Conservation (phyloP, 495 filamentous ascomycete genomes). For the Hyaloscypha hepaticicola region DNA sequence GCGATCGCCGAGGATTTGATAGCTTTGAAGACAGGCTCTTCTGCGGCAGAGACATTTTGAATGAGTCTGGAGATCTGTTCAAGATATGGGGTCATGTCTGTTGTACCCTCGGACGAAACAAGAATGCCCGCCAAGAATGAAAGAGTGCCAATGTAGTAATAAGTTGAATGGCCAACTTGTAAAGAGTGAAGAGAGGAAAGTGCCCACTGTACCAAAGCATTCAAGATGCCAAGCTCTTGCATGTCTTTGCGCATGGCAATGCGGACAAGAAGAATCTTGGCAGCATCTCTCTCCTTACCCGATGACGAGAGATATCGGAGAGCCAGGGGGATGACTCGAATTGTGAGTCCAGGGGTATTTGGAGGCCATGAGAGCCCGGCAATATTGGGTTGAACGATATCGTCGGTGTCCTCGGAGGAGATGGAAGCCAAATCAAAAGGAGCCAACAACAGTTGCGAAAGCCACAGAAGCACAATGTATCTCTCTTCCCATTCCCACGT, state of each 20-base stretch:
- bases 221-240: constrained; percentile 70
- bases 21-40: constrained; percentile 41
- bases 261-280: constrained; percentile 75
- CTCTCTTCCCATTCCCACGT: constrained; percentile 78
- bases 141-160: constrained; percentile 68
- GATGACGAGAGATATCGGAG: constrained; percentile 67
- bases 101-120: constrained; percentile 46
- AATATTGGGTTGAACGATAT: constrained; percentile 33
- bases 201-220: constrained; percentile 65
- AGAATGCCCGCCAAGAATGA: constrained; percentile 75
- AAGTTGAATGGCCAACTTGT: constrained; percentile 40
- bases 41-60: constrained; percentile 42
- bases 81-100: constrained; percentile 51
- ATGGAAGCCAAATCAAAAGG: constrained; percentile 89
- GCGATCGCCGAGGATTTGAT: constrained; percentile 71
- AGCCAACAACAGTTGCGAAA: constrained; percentile 87
- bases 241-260: constrained; percentile 84
- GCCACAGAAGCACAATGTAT: constrained; percentile 86
- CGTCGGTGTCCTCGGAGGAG: constrained; percentile 55
- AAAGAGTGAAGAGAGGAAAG: constrained; percentile 50
- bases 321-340: constrained; percentile 68
- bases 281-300: constrained; percentile 86
- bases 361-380: constrained; percentile 46
- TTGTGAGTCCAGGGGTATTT: constrained; percentile 65
- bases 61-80: constrained; percentile 47